phyloP scores from a whole-genome alignment of 2,329 filamentous ascomycete genomes.

The Colletotrichum lini region DNA sequence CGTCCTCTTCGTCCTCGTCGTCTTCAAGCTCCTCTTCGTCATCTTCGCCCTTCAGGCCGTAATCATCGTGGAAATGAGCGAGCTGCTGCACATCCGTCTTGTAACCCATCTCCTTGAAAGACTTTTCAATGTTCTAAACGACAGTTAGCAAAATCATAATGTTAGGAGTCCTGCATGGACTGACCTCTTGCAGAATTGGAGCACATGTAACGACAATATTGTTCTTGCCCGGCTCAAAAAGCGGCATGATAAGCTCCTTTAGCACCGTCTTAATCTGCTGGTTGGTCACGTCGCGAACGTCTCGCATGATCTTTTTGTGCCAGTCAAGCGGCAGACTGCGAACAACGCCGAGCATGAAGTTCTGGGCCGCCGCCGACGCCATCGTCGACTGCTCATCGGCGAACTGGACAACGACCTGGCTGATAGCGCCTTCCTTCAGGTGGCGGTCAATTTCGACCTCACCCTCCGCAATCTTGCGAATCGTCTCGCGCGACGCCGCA shows the following conservation, averaged over 20 bases:
- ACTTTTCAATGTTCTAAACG: constrained; percentile 78
- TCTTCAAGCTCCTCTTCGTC: constrained; percentile 70
- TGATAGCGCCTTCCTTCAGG: constrained; percentile 91
- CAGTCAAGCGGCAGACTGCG: constrained; percentile 83
- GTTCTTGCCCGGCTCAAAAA: constrained; percentile 84
- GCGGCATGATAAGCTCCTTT: constrained; percentile 80
- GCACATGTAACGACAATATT: constrained; percentile 93
- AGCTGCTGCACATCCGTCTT: constrained; percentile 81
- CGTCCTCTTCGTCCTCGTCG: constrained; percentile 68
- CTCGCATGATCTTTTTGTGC: constrained; percentile 81
- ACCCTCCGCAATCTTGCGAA: constrained; percentile 82
- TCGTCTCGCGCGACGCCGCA: constrained; percentile 79
- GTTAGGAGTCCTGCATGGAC: constrained; percentile 49
- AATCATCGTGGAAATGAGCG: constrained; percentile 89
- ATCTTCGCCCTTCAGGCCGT: constrained; percentile 79
- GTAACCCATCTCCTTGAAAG: constrained; percentile 84
- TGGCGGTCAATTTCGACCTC: constrained; percentile 81
- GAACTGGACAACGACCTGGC: constrained; percentile 86
- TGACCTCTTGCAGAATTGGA: constrained; percentile 86
- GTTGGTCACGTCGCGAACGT: constrained; percentile 81
- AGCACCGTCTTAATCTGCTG: constrained; percentile 85
- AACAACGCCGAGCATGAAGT: constrained; percentile 87
- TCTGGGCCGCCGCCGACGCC: constrained; percentile 83
- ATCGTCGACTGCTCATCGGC: constrained; percentile 93
- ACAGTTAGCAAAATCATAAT: constrained; percentile 5